Evolutionary conservation across 2,329 filamentous ascomycete species (phyloP).

Genomic region (Epichloe gansuensis): DNA sequence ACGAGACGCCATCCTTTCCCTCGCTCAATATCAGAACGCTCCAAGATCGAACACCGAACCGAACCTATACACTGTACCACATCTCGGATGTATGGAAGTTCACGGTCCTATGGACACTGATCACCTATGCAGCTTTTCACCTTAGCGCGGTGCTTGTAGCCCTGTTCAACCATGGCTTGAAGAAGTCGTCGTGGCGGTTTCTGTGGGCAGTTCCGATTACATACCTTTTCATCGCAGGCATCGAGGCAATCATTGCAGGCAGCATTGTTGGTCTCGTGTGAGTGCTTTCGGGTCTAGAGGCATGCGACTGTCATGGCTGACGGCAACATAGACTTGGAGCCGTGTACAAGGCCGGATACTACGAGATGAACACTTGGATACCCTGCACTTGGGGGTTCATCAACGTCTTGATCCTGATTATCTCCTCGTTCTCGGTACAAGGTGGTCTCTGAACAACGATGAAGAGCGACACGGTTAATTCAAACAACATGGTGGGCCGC

Average conservation of each 20-base stretch:
- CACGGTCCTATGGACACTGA: constrained; percentile 74
- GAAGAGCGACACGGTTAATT: background rate
- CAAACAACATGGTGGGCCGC: background rate
- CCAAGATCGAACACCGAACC: constrained; percentile 28
- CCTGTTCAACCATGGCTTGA: constrained; percentile 55
- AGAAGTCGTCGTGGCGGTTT: constrained; percentile 43
- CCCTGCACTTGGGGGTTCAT: constrained; percentile 80
- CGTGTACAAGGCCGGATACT: constrained; percentile 71
- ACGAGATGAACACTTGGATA: constrained; percentile 89
- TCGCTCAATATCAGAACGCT: constrained; percentile 65
- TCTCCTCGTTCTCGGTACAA: constrained; percentile 88
- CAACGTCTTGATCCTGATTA: constrained; percentile 68
- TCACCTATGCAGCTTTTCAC: constrained; percentile 67
- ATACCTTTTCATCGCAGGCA: constrained; percentile 58
- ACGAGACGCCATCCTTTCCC: constrained; percentile 62
- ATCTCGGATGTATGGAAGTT: constrained; percentile 75
- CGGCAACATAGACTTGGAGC: constrained; percentile 57
- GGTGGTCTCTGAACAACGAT: constrained; percentile 55
- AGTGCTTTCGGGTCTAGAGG: constrained; percentile 20
- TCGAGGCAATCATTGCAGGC: constrained; percentile 69
- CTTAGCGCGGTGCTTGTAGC: constrained; percentile 60
- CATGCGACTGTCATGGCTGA: background rate
- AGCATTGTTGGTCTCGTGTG: constrained; percentile 72
- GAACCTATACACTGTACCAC: constrained; percentile 53
- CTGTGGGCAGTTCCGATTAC: constrained; percentile 62